Conservation (phyloP, 805 yeast species). For the Candida piceae region DNA sequence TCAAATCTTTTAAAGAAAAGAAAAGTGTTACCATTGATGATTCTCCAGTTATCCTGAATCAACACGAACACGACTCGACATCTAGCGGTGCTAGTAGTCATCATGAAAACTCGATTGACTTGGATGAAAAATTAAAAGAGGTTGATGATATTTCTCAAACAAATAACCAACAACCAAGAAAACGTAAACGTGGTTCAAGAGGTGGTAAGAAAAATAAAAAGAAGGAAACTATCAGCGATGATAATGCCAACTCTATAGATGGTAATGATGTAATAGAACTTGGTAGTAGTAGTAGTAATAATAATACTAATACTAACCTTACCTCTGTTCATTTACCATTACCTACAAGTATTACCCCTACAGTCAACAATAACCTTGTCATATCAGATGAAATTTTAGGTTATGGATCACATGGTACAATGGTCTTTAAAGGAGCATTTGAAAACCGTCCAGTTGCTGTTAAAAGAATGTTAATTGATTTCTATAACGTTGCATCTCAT, state of each 20-base stretch:
- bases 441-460: constrained; percentile 95
- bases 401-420: constrained; percentile 95
- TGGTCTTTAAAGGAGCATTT: constrained; percentile 84
- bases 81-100: no score
- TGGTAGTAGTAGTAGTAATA: neutral
- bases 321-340: no score
- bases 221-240: constrained; percentile 15
- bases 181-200: constrained; percentile 77
- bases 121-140: constrained; percentile 26
- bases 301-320: no score
- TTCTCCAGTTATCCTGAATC: constrained; percentile 6
- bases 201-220: constrained; percentile 67
- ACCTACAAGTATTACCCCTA: no score
- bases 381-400: constrained; percentile 80
- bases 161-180: constrained; percentile 34
- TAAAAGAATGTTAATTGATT: constrained; percentile 87
- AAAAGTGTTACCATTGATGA: constrained; percentile 10
- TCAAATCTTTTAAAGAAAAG: constrained; percentile 4
- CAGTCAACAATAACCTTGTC: constrained; percentile 38
- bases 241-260: constrained; percentile 1
- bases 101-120: no score
- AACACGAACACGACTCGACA: constrained; percentile 7
- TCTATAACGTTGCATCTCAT: constrained; percentile 89
- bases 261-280: constrained; percentile 7
- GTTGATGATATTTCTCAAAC: no score